Evolutionary conservation across 352 stramenopile species (phyloP).

Genomic region (Phytopythium boreale): DNA sequence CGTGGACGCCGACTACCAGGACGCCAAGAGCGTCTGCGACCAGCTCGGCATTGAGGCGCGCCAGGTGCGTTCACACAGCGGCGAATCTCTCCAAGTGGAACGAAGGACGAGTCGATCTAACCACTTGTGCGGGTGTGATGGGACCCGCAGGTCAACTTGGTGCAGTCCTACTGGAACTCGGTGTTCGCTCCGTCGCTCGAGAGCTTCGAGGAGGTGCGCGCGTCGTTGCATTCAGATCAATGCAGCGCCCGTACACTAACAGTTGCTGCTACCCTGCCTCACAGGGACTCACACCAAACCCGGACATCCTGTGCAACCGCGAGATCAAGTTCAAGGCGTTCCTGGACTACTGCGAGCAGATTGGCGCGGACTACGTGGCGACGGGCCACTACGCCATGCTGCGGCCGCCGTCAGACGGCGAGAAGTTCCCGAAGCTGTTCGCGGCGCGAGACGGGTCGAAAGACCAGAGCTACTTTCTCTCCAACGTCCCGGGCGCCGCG

Average conservation of each 20-base stretch:
- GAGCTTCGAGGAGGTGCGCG: slow-evolving; percentile 54
- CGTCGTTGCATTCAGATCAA: neutral
- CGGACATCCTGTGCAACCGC: slow-evolving; percentile 96
- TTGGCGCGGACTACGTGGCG: slow-evolving; percentile 90
- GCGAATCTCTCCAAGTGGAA: no score
- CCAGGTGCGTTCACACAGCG: slow-evolving; percentile 27
- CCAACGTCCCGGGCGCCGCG: slow-evolving; percentile 61
- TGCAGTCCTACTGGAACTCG: slow-evolving; percentile 96
- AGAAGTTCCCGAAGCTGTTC: slow-evolving; percentile 60
- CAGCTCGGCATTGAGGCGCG: slow-evolving; percentile 90
- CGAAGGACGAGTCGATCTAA: no score
- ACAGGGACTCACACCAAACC: slow-evolving; percentile 88
- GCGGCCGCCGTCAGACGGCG: slow-evolving; percentile 16
- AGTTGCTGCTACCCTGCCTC: neutral
- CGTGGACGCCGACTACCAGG: slow-evolving; percentile 90
- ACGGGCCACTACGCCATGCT: slow-evolving; percentile 96
- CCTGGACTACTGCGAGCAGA: slow-evolving; percentile 85
- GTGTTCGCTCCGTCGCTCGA: slow-evolving; percentile 97
- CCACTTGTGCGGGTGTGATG: no score
- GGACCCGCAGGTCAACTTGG: slow-evolving; percentile 66
- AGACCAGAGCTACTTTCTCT: slow-evolving; percentile 98
- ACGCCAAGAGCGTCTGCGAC: slow-evolving; percentile 91
- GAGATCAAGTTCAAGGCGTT: slow-evolving; percentile 99
- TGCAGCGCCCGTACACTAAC: no score
- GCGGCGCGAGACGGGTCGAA: slow-evolving; percentile 87